A percentile compares a stretch with the other conserved stretches of the same genome.
Conservation (phyloP, 257 asterid genomes). For the Petrea volubilis region DNA sequence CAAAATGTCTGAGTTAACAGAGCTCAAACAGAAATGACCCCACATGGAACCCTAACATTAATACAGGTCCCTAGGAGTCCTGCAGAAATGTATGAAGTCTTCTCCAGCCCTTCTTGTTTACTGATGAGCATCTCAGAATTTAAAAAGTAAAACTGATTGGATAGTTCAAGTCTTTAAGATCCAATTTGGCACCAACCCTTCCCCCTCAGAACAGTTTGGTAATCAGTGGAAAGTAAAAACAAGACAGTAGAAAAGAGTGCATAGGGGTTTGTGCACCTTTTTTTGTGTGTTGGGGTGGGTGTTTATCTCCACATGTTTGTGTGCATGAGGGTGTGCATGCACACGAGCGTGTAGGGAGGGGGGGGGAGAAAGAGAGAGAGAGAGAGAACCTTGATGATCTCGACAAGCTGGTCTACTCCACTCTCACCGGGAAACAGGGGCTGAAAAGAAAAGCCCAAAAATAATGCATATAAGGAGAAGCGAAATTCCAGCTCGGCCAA, state of each 20-base stretch:
- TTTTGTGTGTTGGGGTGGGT: background rate
- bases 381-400: constrained; percentile 82
- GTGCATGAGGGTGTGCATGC: background rate
- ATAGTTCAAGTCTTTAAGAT: background rate
- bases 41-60: constrained; percentile 6
- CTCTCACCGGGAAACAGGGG: constrained; percentile 99
- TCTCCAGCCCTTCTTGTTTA: background rate
- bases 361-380: constrained; percentile 26
- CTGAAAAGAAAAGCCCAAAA: constrained; percentile 40
- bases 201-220: background rate
- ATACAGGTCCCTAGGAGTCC: background rate
- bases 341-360: background rate
- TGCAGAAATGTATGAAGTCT: background rate
- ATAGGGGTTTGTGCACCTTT: background rate
- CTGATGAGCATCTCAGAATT: background rate
- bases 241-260: background rate
- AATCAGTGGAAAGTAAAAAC: background rate
- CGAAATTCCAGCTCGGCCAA: background rate
- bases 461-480: constrained; percentile 29
- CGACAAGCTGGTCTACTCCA: constrained; percentile 98
- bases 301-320: background rate
- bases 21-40: background rate
- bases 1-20: background rate
- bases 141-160: background rate
- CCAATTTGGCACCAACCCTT: background rate